Evolutionary conservation across 106 monocot species (phyloP).

Genomic region (Dendrobium officinale): DNA sequence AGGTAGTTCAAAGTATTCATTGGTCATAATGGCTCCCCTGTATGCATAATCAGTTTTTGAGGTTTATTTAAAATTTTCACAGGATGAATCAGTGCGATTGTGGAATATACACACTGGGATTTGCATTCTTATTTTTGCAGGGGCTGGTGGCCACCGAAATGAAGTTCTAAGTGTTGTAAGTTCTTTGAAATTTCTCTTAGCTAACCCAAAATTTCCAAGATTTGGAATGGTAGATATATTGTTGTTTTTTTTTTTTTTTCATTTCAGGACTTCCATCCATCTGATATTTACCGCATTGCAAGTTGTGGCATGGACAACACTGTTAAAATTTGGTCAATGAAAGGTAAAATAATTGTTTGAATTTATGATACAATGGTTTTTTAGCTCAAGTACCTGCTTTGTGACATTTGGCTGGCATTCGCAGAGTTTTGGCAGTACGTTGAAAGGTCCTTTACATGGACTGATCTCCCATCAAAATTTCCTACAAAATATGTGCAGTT

Average conservation of each 20-base stretch:
- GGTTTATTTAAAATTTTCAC: background rate
- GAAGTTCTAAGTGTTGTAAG: conserved; percentile 99
- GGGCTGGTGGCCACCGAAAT: conserved; percentile 96
- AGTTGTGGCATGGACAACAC: conserved; percentile 99
- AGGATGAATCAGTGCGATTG: conserved; percentile 95
- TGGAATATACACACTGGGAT: conserved; percentile 98
- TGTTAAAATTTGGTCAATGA: conserved; percentile 99
- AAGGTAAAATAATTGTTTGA: conserved; percentile 38
- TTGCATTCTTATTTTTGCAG: conserved; percentile 98
- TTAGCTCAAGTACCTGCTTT: conserved; percentile 2
- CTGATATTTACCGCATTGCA: conserved; percentile 90
- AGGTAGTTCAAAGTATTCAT: conserved; percentile 29
- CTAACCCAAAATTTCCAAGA: background rate
- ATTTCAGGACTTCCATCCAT: conserved; percentile 95
- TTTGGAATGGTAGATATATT: background rate
- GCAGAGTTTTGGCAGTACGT: conserved; percentile 98
- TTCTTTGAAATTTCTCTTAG: background rate
- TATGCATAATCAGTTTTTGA: background rate
- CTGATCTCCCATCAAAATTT: conserved; percentile 96
- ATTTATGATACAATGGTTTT: background rate
- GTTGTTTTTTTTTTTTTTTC: background rate
- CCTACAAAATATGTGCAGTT: conserved; percentile 99
- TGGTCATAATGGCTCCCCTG: background rate
- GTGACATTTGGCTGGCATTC: conserved; percentile 12
- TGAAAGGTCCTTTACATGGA: conserved; percentile 98